Evolutionary conservation across 768 basidiomycete species (phyloP), one percentile per base, ranked within the genome.

Genomic region (Bullera alba): DNA sequence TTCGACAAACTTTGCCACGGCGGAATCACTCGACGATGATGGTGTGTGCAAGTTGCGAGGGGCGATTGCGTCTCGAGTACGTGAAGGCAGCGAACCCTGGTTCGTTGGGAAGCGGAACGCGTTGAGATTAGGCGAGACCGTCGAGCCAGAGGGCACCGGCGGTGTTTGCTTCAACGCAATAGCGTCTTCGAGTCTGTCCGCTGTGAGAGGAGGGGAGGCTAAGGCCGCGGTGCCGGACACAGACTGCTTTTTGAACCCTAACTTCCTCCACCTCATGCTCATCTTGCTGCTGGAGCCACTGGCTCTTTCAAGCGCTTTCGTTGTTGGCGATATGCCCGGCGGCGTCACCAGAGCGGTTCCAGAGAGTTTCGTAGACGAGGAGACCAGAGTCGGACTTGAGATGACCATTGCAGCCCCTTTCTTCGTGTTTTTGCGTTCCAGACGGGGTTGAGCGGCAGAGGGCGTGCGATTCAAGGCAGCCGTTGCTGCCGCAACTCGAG

Each of bases 401-500:
- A 69, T 69, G 25, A 57, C 53, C 51, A 65, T 58, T 15, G 61
- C 38, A 3, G 29, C 55, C 5, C 48, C 45, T n/a, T 43, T 42
- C 47, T 65, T 65, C 12, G 63, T 59, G 15, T 21, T 29, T 44
- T 60, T 65, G 26, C 67, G 51, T 39, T 57, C 56, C 5, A 65
- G 47, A 58, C 41, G 36, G 17, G 21, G 37, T 14, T 19, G 25
- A 19, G 32, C 29, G 3, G 29, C 32, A 2, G 63, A 61, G 10
- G 63, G 67, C 16, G 63, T 61, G 4, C 64, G 56, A 30, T 69
- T 50, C 5, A 69, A 38, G 5, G 57, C 61, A 8, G 61, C 61
- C 2, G 67, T 69, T 6, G 67, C 67, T 8, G 57, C 58, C 4
- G 67, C 67, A 22, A 69, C 57, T 26, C 67, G 44, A 34, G 58